Evolutionary conservation across 345 rosid species (phyloP).

Genomic region (Lepidium africanum): DNA sequence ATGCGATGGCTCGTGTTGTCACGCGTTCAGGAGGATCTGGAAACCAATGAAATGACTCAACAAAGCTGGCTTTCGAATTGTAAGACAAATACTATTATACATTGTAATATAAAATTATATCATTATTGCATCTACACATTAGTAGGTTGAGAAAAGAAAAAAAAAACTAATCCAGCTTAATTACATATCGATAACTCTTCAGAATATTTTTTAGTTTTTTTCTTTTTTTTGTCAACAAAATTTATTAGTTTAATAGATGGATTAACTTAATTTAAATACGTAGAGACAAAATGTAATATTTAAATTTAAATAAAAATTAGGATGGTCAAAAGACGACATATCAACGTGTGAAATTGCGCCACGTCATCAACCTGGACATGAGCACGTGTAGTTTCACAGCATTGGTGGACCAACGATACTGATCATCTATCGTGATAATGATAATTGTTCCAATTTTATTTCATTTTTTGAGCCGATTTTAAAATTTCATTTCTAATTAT

Average conservation of each 20-base stretch:
- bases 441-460: neutral
- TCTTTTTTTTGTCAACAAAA: no score
- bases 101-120: neutral
- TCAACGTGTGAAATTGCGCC: slow-evolving; percentile 29
- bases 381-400: slow-evolving; percentile 49
- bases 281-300: no score
- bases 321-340: slow-evolving; percentile 22
- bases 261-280: no score
- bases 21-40: slow-evolving; percentile 20
- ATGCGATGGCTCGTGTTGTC: slow-evolving; percentile 22
- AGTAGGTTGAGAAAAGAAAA: neutral
- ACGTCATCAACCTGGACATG: slow-evolving; percentile 41
- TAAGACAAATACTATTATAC: neutral
- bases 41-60: slow-evolving; percentile 8
- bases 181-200: neutral
- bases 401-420: slow-evolving; percentile 13
- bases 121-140: neutral
- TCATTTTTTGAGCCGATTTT: neutral
- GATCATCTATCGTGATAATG: slow-evolving; percentile 8
- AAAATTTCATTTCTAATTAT: neutral
- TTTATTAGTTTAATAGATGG: neutral
- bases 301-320: neutral
- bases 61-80: slow-evolving; percentile 2
- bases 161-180: neutral
- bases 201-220: no score